A percentile compares a stretch with the other conserved stretches of the same genome.
These are phyloP conservation scores for Urostyla sp. DNA, from an alignment of 73 alveolate genomes.

Conservation along the genomic window DNA sequence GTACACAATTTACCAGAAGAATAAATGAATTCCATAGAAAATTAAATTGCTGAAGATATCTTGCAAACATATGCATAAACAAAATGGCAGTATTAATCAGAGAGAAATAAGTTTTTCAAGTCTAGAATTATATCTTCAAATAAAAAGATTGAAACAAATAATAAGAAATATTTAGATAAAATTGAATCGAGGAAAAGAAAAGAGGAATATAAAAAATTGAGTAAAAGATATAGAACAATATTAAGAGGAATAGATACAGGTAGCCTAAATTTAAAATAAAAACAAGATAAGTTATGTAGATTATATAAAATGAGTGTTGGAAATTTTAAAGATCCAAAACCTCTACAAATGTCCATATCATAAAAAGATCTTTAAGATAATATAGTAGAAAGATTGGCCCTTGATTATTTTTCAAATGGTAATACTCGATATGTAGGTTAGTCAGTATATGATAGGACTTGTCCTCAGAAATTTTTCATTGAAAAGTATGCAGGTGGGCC, in stretches of 20 bases:
- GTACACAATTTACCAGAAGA: constrained; percentile 26
- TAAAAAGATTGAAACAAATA: constrained; percentile 1
- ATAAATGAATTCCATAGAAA: constrained; percentile 32
- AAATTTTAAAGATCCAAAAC: constrained; percentile 30
- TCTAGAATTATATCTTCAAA: background rate
- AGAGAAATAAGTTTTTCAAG: constrained; percentile 29
- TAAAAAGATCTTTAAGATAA: constrained; percentile 1
- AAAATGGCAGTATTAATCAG: constrained; percentile 10
- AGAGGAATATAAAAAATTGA: constrained; percentile 7
- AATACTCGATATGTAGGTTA: background rate
- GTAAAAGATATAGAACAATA: constrained; percentile 34
- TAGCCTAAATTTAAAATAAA: background rate
- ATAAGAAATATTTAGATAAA: background rate
- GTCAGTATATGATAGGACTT: constrained; percentile 16
- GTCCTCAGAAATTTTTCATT: constrained; percentile 26
- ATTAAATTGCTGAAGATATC: constrained; percentile 37
- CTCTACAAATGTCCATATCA: constrained; percentile 1
- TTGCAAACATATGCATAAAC: constrained; percentile 12
- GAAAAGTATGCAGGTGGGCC: constrained; percentile 53
- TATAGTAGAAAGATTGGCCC: constrained; percentile 11
- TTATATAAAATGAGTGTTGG: background rate
- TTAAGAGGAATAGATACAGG: constrained; percentile 14
- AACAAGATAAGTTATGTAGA: background rate
- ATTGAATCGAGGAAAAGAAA: background rate
- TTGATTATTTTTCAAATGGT: constrained; percentile 6